Evolutionary conservation across 305 asterid genomes (phyloP).

Genomic region (Plantago coronopus): DNA sequence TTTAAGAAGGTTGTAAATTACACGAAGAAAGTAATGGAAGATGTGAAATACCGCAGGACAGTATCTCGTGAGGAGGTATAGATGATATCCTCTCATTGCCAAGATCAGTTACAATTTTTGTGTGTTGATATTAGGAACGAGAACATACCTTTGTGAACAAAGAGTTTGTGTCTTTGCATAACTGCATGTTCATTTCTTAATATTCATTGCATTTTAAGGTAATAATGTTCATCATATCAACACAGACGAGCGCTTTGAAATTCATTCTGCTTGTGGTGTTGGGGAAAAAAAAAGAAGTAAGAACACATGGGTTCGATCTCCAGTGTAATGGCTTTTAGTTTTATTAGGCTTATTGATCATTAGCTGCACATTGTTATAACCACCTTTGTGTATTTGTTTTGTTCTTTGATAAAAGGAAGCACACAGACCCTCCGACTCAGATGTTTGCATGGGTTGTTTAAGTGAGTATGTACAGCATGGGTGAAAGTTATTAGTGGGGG

Average conservation of each 20-base stretch:
- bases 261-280: no score
- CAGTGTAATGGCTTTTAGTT: background rate
- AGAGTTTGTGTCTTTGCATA: background rate
- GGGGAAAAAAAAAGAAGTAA: no score
- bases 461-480: background rate
- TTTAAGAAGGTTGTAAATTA: constrained; percentile 98
- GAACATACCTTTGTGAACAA: background rate
- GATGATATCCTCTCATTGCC: constrained; percentile 4
- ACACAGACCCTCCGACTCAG: background rate
- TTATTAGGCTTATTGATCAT: no score
- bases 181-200: background rate
- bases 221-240: background rate
- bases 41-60: constrained; percentile 76
- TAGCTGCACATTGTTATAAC: background rate
- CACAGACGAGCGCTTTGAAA: no score
- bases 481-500: background rate
- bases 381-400: background rate
- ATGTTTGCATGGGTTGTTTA: background rate
- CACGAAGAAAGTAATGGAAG: constrained; percentile 85
- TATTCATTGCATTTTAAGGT: background rate
- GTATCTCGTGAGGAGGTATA: constrained; percentile 98
- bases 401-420: background rate
- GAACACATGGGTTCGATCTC: no score
- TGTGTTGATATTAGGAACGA: background rate
- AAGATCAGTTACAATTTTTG: background rate